Conservation (phyloP, 805 yeast species). For the Brettanomyces nanus region DNA sequence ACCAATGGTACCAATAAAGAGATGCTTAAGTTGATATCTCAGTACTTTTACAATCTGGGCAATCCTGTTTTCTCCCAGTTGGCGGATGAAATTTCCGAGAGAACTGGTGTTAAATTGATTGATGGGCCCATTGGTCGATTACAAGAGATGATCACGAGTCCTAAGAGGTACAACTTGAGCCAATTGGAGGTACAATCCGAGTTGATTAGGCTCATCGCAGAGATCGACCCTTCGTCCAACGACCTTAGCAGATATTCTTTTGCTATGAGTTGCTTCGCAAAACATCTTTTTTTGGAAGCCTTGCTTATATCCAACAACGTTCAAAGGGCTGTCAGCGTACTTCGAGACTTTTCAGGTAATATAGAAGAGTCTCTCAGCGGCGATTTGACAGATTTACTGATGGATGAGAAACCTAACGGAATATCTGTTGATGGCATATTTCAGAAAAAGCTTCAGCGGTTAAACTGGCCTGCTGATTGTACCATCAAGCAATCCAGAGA, state of each 20-base stretch:
- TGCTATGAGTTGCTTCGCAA: no score
- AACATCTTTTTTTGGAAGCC: conserved; percentile 34
- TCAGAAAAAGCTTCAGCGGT: not conserved
- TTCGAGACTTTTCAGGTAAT: conserved; percentile 20
- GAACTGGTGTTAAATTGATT: conserved; percentile 13
- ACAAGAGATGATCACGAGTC: not conserved
- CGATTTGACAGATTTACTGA: not conserved
- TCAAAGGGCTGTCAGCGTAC: conserved; percentile 27
- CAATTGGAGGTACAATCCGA: not conserved
- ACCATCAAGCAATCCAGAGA: conserved; percentile 27
- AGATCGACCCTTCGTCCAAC: not conserved
- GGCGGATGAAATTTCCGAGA: conserved; percentile 8
- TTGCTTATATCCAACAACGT: conserved; percentile 26
- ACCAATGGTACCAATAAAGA: conserved; percentile 12
- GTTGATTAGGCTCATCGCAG: conserved; percentile 3
- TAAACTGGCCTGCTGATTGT: not conserved
- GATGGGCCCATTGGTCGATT: conserved; percentile 6
- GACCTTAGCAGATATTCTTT: not conserved
- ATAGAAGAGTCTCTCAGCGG: not conserved
- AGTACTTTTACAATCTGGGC: conserved; percentile 14
- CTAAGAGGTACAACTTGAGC: not conserved
- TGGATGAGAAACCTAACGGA: not conserved
- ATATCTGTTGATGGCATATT: not conserved
- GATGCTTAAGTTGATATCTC: conserved; percentile 14
- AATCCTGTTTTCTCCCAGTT: conserved; percentile 9